phyloP scores from a whole-genome alignment of 1,139 yeast genomes.

The Kluyveromyces sp. region DNA sequence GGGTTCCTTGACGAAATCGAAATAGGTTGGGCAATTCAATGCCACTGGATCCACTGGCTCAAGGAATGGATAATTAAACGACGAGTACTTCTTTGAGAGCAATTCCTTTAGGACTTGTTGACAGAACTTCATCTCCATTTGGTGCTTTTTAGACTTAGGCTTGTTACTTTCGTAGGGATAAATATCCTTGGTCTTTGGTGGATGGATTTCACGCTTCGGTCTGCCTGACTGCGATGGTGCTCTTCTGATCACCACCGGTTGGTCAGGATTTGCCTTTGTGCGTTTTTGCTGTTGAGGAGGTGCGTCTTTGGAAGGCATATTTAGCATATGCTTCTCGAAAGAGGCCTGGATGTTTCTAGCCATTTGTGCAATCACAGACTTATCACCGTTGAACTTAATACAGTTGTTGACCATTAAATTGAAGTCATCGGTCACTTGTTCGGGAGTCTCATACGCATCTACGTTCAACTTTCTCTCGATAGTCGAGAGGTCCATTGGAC shows the following conservation, averaged over 20 bases:
- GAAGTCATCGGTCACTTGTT: constrained; percentile 70
- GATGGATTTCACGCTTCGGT: constrained; percentile 93
- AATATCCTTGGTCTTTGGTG: constrained; percentile 90
- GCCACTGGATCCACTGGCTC: constrained; percentile 96
- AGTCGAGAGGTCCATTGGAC: constrained; percentile 93
- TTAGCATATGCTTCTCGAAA: constrained; percentile 86
- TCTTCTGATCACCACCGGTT: constrained; percentile 44
- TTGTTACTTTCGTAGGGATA: constrained; percentile 63
- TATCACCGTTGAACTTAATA: constrained; percentile 74
- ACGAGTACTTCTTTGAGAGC: constrained; percentile 72
- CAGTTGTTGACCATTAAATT: constrained; percentile 81
- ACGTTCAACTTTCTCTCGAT: constrained; percentile 70
- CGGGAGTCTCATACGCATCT: constrained; percentile 64
- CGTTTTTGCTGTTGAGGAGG: constrained; percentile 32
- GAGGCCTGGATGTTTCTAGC: constrained; percentile 83
- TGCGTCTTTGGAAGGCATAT: constrained; percentile 76
- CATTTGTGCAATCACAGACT: constrained; percentile 81
- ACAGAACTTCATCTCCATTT: constrained; percentile 83
- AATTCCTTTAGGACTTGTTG: constrained; percentile 77
- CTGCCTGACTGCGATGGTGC: constrained; percentile 54
- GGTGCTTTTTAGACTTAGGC: constrained; percentile 87
- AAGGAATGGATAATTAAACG: constrained; percentile 81
- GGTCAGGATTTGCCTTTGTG: constrained; percentile 24
- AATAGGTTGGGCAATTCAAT: constrained; percentile 82
- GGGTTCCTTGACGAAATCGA: constrained; percentile 78